Evolutionary conservation across 495 filamentous ascomycete genomes (phyloP).

Genomic region (Penicillium crystallinum): DNA sequence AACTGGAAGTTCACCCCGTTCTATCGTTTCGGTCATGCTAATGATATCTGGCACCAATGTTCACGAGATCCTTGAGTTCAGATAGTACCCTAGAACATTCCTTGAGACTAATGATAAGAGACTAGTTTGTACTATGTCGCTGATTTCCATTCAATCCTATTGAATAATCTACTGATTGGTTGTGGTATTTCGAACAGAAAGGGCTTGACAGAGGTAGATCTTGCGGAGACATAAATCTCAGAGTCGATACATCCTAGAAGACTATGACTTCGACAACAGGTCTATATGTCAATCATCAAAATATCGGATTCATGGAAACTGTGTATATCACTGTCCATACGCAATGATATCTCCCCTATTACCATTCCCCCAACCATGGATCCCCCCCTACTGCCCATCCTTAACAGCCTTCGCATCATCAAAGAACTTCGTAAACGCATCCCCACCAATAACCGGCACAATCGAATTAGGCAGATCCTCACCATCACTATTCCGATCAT

Average conservation of each 20-base stretch:
- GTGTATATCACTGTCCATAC: too few species aligned
- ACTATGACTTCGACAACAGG: too few species aligned
- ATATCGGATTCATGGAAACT: too few species aligned
- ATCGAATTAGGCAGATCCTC: conserved; percentile 13
- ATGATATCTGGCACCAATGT: background rate
- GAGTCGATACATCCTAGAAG: too few species aligned
- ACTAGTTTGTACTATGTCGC: background rate
- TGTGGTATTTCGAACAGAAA: too few species aligned
- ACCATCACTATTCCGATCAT: conserved; percentile 10
- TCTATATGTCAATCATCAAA: too few species aligned
- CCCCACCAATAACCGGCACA: conserved; percentile 5
- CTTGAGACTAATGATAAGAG: background rate
- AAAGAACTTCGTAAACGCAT: conserved; percentile 8
- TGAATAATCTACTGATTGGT: too few species aligned
- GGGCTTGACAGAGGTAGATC: too few species aligned
- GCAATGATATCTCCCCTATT: too few species aligned
- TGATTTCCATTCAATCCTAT: background rate
- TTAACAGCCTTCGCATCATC: conserved; percentile 11
- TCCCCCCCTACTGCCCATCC: background rate
- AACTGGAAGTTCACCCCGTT: background rate
- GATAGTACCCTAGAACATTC: background rate
- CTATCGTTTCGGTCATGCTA: background rate
- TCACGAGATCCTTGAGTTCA: background rate
- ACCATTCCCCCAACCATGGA: background rate
- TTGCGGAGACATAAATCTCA: too few species aligned